These are phyloP conservation scores for Jimgerdemannia flammicorona DNA, from an alignment of 192 early-diverging fungal species.

Conservation along the genomic window DNA sequence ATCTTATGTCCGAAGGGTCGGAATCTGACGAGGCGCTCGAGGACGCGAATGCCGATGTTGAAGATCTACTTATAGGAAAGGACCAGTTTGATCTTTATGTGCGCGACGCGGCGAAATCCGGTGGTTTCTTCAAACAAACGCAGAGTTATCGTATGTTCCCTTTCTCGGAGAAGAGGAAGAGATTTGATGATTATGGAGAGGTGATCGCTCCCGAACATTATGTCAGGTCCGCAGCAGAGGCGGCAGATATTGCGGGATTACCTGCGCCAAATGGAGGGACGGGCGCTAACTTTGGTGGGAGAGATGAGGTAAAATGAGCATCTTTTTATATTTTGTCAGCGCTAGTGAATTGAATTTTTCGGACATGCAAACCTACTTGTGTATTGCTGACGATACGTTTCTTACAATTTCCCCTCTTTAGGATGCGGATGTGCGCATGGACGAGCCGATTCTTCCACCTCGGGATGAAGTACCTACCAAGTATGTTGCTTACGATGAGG, in stretches of 20 bases:
- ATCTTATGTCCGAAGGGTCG: constrained; percentile 44
- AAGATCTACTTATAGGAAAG: constrained; percentile 26
- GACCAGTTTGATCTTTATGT: constrained; percentile 82
- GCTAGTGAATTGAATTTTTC: too few relatives aligned
- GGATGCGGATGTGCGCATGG: constrained; percentile 1
- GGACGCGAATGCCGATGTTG: constrained; percentile 43
- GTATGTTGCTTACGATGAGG: constrained; percentile 56
- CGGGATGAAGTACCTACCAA: constrained; percentile 76
- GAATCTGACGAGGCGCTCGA: constrained; percentile 50
- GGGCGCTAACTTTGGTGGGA: constrained; percentile 17
- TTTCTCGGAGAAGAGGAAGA: constrained; percentile 71
- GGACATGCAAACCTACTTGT: too few relatives aligned
- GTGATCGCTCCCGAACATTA: constrained; percentile 5
- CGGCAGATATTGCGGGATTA: neutral
- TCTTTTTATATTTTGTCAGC: neutral
- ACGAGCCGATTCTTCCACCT: constrained; percentile 42
- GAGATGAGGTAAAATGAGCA: constrained; percentile 8
- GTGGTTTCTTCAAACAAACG: constrained; percentile 72
- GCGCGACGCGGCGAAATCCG: constrained; percentile 66
- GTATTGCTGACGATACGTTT: neutral
- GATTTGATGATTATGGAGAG: constrained; percentile 92
- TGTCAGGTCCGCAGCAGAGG: neutral
- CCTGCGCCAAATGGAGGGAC: constrained; percentile 3
- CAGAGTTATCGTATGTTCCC: constrained; percentile 90
- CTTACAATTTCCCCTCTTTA: neutral